A percentile compares a stretch with the other conserved stretches of the same genome.
Evolutionary conservation across 345 rosid species (phyloP).

Genomic region (Camelina laxa): DNA sequence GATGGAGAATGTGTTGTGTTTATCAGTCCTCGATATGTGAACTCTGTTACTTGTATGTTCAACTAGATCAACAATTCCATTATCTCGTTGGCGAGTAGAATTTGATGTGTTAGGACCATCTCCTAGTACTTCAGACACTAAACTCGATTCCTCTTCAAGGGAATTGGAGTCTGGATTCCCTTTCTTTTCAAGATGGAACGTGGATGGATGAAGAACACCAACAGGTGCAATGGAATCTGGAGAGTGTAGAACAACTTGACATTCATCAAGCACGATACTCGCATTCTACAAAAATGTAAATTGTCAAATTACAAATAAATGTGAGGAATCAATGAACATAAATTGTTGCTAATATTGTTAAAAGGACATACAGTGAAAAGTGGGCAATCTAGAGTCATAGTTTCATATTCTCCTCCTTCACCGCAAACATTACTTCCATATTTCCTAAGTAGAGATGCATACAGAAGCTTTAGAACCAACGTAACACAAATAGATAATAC

Average conservation of each 20-base stretch:
- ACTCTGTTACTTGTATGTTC: conserved; percentile 51
- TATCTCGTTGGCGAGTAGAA: conserved; percentile 40
- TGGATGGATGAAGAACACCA: conserved; percentile 82
- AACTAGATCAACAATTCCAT: conserved; percentile 46
- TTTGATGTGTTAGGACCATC: conserved; percentile 48
- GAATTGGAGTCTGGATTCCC: conserved; percentile 39
- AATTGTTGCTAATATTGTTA: background rate
- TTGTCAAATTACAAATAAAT: conserved; percentile 14
- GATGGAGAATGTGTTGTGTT: conserved; percentile 63
- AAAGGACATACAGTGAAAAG: conserved; percentile 72
- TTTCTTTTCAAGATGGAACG: conserved; percentile 78
- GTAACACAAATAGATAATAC: conserved; percentile 3
- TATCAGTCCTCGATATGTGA: conserved; percentile 57
- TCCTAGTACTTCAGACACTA: conserved; percentile 70
- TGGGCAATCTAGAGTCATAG: conserved; percentile 93
- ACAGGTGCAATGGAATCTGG: conserved; percentile 91
- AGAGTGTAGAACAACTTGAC: conserved; percentile 75
- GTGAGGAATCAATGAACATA: background rate
- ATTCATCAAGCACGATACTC: conserved; percentile 83
- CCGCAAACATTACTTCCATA: conserved; percentile 97
- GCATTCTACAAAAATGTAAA: conserved; percentile 57
- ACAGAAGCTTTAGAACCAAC: conserved; percentile 13
- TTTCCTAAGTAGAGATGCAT: conserved; percentile 50
- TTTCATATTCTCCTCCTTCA: conserved; percentile 99
- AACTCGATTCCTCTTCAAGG: conserved; percentile 46